Percentiles rank a stretch among this genome's conserved stretches.
These are phyloP conservation scores for Rhizophora mangle DNA, from an alignment of 345 rosid species.

Conservation along the genomic window DNA sequence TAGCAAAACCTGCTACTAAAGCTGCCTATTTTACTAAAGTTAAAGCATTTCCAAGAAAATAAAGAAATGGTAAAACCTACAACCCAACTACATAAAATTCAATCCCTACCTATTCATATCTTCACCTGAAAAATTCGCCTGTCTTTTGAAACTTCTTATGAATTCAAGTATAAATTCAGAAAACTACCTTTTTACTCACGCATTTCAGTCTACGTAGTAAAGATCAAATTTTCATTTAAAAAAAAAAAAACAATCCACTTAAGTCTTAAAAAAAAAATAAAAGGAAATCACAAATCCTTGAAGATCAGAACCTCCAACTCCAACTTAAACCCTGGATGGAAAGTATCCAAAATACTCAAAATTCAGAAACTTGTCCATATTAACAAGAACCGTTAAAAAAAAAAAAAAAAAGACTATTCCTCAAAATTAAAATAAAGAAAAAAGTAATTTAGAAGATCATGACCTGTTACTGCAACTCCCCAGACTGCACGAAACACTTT, in stretches of 20 bases:
- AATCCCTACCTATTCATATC: no score
- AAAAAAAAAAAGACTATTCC: background rate
- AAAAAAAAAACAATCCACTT: background rate
- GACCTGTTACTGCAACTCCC: conserved; percentile 36
- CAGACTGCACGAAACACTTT: conserved; percentile 17
- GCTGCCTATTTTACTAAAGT: no score
- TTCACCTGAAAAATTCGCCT: no score
- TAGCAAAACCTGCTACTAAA: no score
- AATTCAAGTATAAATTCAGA: no score
- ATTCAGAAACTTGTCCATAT: background rate
- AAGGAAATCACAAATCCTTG: background rate
- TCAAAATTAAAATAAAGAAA: background rate
- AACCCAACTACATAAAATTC: no score
- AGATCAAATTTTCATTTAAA: background rate
- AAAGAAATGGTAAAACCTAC: no score
- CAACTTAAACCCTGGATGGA: background rate
- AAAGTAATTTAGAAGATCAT: conserved; percentile 26
- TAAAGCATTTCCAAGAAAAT: no score
- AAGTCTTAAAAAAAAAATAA: background rate
- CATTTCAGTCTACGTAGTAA: no score
- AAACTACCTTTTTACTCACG: no score
- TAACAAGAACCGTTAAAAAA: conserved; percentile 1
- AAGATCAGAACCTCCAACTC: conserved; percentile 6
- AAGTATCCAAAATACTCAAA: background rate
- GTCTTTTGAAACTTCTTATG: no score